A percentile compares a stretch with the other conserved stretches of the same genome.
These are phyloP conservation scores for Mallotus japonicus DNA, from an alignment of 441 rosid species.

Conservation along the genomic window DNA sequence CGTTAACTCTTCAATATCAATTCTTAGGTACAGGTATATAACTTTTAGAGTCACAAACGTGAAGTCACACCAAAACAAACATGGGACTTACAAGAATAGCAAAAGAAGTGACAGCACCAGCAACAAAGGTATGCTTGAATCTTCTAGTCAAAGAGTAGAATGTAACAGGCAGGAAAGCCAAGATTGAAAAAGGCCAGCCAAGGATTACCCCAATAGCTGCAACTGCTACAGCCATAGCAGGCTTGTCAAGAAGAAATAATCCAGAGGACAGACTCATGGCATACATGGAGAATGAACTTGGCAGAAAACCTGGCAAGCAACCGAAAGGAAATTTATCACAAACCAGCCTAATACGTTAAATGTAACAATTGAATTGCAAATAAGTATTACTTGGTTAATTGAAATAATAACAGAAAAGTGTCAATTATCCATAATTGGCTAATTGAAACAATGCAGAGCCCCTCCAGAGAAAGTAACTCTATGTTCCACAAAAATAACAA, in stretches of 20 bases:
- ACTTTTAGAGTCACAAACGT: neutral
- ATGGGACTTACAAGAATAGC: constrained; percentile 31
- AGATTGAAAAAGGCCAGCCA: constrained; percentile 93
- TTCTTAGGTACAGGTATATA: constrained; percentile 2
- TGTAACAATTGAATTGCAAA: neutral
- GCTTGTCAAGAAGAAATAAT: constrained; percentile 76
- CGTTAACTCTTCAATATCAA: neutral
- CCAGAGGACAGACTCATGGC: constrained; percentile 94
- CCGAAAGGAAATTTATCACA: neutral
- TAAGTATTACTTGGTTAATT: neutral
- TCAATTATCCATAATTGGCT: neutral
- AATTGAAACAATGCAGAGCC: constrained; percentile 19
- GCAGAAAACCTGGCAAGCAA: constrained; percentile 69
- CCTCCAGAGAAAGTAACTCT: constrained; percentile 1
- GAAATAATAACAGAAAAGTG: neutral
- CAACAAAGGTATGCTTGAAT: constrained; percentile 59
- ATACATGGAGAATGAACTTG: constrained; percentile 97
- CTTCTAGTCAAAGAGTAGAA: constrained; percentile 58
- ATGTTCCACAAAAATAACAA: constrained; percentile 14
- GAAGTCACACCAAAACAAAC: neutral
- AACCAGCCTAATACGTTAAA: neutral
- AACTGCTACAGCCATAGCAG: constrained; percentile 58
- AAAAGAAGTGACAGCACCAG: constrained; percentile 63
- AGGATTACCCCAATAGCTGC: constrained; percentile 69
- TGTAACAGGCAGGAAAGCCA: constrained; percentile 81